Evolutionary conservation across 495 filamentous ascomycete genomes (phyloP).

Genomic region (Aspergillus bridgeri): DNA sequence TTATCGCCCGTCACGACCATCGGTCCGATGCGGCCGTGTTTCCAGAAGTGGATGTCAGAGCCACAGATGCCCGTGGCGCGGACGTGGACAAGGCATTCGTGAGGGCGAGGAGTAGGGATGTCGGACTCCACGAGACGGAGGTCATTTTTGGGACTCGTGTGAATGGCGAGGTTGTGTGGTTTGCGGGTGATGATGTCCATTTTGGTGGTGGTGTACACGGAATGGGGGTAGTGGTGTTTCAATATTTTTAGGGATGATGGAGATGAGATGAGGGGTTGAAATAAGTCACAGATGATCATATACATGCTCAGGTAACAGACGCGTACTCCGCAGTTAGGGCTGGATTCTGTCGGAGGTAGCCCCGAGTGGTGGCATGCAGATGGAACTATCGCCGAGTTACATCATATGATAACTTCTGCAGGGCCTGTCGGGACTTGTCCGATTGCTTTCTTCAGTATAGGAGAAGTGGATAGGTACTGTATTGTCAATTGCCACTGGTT

Average conservation of each 20-base stretch:
- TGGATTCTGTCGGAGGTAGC: not conserved
- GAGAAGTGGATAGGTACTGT: no score
- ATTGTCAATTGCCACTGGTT: no score
- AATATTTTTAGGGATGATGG: not conserved
- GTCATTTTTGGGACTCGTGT: conserved; percentile 19
- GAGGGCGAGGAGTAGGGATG: conserved; percentile 10
- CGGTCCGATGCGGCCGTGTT: conserved; percentile 66
- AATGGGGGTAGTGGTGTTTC: not conserved
- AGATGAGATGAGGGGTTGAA: not conserved
- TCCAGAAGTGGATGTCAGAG: conserved; percentile 70
- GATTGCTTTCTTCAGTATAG: no score
- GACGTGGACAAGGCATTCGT: conserved; percentile 43
- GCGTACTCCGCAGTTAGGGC: not conserved
- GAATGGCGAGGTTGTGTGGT: conserved; percentile 19
- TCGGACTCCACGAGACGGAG: conserved; percentile 18
- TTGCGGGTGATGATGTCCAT: conserved; percentile 17
- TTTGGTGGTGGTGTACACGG: not conserved
- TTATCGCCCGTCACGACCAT: conserved; percentile 60
- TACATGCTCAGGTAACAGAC: no score
- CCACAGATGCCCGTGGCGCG: conserved; percentile 42
- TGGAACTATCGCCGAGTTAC: no score
- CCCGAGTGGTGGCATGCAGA: not conserved
- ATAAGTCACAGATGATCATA: no score
- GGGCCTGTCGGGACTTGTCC: no score
- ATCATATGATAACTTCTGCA: no score